phyloP scores from a whole-genome alignment of 805 yeast species.

The Saturnispora hagleri region DNA sequence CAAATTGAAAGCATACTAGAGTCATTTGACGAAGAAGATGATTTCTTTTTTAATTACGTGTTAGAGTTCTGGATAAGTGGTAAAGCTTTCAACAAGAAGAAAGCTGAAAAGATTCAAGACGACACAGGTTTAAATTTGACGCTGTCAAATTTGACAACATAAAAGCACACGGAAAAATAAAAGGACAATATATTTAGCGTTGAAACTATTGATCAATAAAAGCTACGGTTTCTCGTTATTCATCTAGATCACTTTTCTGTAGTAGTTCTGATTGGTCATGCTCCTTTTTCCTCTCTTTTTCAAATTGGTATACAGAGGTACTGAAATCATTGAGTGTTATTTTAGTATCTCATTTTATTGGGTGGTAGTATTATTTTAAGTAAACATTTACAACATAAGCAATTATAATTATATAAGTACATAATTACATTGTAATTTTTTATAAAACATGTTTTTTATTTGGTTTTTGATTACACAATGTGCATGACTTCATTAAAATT shows the following conservation, averaged over 20 bases:
- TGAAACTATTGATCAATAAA: too few species aligned
- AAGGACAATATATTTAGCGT: neutral
- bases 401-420: neutral
- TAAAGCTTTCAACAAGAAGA: slow-evolving; percentile 23
- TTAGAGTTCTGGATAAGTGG: slow-evolving; percentile 28
- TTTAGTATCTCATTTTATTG: neutral
- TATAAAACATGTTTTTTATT: neutral
- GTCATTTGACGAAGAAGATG: slow-evolving; percentile 27
- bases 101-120: slow-evolving; percentile 17
- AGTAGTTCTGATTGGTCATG: neutral
- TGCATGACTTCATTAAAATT: neutral
- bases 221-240: too few species aligned
- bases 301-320: neutral
- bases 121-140: slow-evolving; percentile 5
- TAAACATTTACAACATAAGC: neutral
- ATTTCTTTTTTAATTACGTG: slow-evolving; percentile 26
- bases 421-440: neutral
- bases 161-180: neutral
- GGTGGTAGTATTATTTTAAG: neutral
- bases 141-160: neutral
- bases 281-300: neutral
- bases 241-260: neutral
- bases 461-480: neutral
- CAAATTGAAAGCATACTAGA: slow-evolving; percentile 20
- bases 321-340: neutral